Evolutionary conservation across 2,329 filamentous ascomycete genomes (phyloP).

Genomic region (Colletotrichum sp.): DNA sequence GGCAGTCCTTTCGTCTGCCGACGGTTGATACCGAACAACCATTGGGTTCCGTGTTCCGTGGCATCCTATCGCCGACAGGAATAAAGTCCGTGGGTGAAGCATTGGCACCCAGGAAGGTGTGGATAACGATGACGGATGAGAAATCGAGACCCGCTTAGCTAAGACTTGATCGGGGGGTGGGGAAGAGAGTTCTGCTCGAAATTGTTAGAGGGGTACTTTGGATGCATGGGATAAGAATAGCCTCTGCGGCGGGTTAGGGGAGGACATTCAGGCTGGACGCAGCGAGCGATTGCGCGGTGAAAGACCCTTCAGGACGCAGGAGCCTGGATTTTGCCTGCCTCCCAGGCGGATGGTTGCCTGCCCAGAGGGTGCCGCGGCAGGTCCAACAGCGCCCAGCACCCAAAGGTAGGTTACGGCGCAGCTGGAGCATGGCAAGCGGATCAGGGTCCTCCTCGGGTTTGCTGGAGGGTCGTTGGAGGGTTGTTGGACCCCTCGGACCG

Average conservation of each 20-base stretch:
- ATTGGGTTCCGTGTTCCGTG: not conserved
- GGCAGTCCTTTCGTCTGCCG: not conserved
- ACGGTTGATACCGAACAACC: not conserved
- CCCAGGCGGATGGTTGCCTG: not conserved
- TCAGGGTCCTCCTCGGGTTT: conserved; percentile 9
- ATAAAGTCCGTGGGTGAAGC: not conserved
- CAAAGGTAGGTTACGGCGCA: not conserved
- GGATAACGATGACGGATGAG: conserved; percentile 13
- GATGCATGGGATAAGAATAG: not conserved
- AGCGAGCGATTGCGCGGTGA: not conserved
- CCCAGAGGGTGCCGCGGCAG: not conserved
- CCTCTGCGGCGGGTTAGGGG: not conserved
- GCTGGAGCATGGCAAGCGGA: not conserved
- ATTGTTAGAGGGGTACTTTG: conserved; percentile 11
- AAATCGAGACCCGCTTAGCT: conserved; percentile 10
- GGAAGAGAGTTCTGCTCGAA: not conserved
- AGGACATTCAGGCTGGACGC: not conserved
- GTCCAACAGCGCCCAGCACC: not conserved
- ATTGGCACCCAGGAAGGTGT: not conserved
- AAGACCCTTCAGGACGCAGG: not conserved
- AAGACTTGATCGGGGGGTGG: not conserved
- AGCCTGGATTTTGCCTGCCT: not conserved
- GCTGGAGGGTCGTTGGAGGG: not conserved
- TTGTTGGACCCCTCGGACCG: not conserved
- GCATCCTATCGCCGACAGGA: not conserved